Base-by-base conservation (phyloP, 345 rosid species). In the Dimocarpus longan region DNA sequence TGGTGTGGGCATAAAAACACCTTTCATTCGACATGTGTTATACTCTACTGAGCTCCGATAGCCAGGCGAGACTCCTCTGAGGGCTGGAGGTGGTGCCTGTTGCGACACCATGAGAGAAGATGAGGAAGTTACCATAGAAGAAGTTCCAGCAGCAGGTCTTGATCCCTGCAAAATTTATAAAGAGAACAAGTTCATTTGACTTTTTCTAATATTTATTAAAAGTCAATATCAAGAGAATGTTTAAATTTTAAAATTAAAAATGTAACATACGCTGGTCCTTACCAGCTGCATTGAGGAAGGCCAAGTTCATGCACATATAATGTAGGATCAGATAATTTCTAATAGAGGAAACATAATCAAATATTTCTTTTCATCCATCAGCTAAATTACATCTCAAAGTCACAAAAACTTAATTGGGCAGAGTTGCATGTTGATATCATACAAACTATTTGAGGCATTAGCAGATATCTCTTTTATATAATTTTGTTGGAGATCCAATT, bases 11-110 rank as follows among this genome's bases (percentile, higher is more conserved):
- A 85, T 66, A 80, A 90, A 93, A 84, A 91, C 90, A 84, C 97
- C 92, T 89, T 93, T 94, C 91, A 88, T 83, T 67, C 81, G 90
- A 80, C 89, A 82, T 73, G 97, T 75, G 86, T 86, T 90, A 86
- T 90, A 86, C 76, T 94, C 99, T 68, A 84, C 83, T 50, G 95
- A 83, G 82, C 90, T 86, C 75, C 43, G 88, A 73, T 71, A 89
- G 70, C 90, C 89, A 65, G 97, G 83, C 70, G 93, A 86, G 69
- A 85, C 84, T 75, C 89, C 93, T 88, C 85, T 87, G 52, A 90
- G 81, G 52, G 92, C 80, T 82, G 94, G 66, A 78, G 91, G 87
- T 69, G 92, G 88, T 70, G 83, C 79, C 81, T 84, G 97, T 71
- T 90, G 97, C 21, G 95, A 76, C 78, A 74, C 88, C 84, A 90